A percentile compares a stretch with the other conserved stretches of the same genome.
These are phyloP conservation scores for Tricholoma terreum DNA, from an alignment of 768 basidiomycete species.

Conservation along the genomic window DNA sequence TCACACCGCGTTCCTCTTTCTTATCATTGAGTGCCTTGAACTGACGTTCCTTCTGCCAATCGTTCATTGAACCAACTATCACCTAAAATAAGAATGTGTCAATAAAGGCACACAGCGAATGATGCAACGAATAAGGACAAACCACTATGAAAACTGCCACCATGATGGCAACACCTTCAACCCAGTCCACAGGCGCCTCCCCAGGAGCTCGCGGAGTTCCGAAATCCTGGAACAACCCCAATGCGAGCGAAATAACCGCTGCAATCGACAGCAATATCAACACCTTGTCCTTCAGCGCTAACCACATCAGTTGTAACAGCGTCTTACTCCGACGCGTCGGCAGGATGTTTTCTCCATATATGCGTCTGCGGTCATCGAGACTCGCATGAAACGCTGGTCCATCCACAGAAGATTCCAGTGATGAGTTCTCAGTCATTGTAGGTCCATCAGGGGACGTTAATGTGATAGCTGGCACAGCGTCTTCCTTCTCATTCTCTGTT, in stretches of 20 bases:
- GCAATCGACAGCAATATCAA: constrained; percentile 87
- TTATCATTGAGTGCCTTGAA: constrained; percentile 90
- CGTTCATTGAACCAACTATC: constrained; percentile 90
- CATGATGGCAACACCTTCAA: constrained; percentile 87
- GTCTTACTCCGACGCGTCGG: constrained; percentile 69
- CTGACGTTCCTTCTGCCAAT: constrained; percentile 98
- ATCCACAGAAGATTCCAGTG: neutral
- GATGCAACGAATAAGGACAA: constrained; percentile 21
- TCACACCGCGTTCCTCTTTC: constrained; percentile 91
- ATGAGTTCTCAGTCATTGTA: neutral
- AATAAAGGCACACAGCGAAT: neutral
- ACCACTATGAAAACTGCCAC: constrained; percentile 75
- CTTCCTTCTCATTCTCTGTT: constrained; percentile 15
- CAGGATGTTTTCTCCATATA: constrained; percentile 76
- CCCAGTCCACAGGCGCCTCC: constrained; percentile 90
- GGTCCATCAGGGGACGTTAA: constrained; percentile 21
- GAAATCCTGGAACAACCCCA: constrained; percentile 93
- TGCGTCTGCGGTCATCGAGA: constrained; percentile 55
- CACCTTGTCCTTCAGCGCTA: constrained; percentile 88
- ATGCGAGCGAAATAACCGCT: constrained; percentile 87
- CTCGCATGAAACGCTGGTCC: constrained; percentile 39
- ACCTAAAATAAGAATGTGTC: constrained; percentile 43
- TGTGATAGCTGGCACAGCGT: constrained; percentile 31
- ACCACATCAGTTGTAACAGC: constrained; percentile 76
- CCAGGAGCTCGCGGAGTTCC: constrained; percentile 58